phyloP scores from a whole-genome alignment of 2,329 filamentous ascomycete species.

The Aspergillus costaricaensis region DNA sequence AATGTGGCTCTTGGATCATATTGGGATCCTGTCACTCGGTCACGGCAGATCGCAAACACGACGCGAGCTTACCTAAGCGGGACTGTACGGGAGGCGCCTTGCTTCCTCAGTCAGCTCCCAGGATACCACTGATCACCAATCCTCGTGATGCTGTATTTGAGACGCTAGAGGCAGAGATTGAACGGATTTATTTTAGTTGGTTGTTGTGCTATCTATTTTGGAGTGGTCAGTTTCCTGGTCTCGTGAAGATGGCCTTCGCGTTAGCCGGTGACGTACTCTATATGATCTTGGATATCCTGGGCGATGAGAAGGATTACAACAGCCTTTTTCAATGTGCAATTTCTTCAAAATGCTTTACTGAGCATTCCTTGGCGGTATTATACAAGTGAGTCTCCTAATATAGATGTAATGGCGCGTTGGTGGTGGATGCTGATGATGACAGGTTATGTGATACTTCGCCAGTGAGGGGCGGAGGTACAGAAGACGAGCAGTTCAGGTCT shows the following conservation, averaged over 20 bases:
- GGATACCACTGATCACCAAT: neutral
- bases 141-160: neutral
- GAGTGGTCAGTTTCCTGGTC: neutral
- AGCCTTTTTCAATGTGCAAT: conserved; percentile 32
- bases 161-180: neutral
- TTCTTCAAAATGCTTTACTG: conserved; percentile 25
- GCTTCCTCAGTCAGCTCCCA: neutral
- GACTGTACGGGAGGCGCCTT: neutral
- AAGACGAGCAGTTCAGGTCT: conserved; percentile 46
- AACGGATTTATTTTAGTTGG: neutral
- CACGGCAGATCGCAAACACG: conserved; percentile 15
- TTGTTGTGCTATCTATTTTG: neutral
- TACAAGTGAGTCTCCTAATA: conserved; percentile 25
- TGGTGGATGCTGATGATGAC: neutral
- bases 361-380: conserved; percentile 25
- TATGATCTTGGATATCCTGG: conserved; percentile 29
- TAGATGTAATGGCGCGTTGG: neutral
- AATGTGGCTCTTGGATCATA: neutral
- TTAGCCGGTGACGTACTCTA: conserved; percentile 30
- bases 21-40: neutral
- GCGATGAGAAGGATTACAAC: conserved; percentile 28
- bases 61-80: conserved; percentile 25
- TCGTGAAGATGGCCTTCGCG: conserved; percentile 20
- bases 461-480: conserved; percentile 46
- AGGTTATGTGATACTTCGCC: conserved; percentile 54